Conservation (phyloP, 371 early-diverging fungal genomes). For the Rhizopus delemar region DNA sequence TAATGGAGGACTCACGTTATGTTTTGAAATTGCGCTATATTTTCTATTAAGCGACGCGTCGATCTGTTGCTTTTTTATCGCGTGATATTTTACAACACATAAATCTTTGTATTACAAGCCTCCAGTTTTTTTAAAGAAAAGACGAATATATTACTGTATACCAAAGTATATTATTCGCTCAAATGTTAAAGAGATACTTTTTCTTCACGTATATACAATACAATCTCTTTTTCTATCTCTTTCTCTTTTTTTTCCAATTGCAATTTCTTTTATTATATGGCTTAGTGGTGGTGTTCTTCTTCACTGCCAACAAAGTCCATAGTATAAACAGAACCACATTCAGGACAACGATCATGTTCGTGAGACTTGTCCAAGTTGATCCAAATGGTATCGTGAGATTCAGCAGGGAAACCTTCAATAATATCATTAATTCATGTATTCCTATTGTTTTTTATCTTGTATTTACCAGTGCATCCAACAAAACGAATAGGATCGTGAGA, state of each 20-base stretch:
- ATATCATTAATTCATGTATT: not conserved
- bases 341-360: constrained; percentile 91
- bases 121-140: no score
- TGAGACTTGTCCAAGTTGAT: constrained; percentile 74
- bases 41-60: no score
- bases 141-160: no score
- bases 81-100: no score
- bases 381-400: constrained; percentile 87
- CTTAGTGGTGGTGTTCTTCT: constrained; percentile 46
- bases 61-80: no score
- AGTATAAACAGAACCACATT: constrained; percentile 89
- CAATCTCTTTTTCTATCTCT: not conserved
- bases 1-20: no score
- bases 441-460: not conserved
- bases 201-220: constrained; percentile 1
- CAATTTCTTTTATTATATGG: not conserved
- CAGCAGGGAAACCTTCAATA: constrained; percentile 77
- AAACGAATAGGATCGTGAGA: constrained; percentile 83
- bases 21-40: no score
- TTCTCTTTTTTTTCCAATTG: not conserved
- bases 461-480: constrained; percentile 92
- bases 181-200: no score
- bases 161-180: no score
- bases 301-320: constrained; percentile 58
- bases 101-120: no score